phyloP scores from a whole-genome alignment of 176 grass and related monocot species.

The Tillandsia fasciculata region DNA sequence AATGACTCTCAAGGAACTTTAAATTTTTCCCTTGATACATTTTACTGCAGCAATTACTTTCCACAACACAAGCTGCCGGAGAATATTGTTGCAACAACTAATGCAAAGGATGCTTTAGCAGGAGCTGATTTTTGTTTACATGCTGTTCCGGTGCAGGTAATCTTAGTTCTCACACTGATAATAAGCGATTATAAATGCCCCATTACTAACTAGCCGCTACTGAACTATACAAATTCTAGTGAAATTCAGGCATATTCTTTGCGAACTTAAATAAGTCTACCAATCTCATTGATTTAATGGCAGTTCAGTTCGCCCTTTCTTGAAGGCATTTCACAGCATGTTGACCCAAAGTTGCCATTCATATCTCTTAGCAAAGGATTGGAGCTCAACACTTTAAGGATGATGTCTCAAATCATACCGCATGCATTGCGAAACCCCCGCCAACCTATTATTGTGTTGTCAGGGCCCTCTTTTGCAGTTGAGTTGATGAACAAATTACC shows the following conservation, averaged over 20 bases:
- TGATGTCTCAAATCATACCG: constrained; percentile 97
- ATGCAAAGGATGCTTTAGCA: constrained; percentile 58
- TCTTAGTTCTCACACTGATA: constrained; percentile 16
- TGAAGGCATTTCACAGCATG: constrained; percentile 57
- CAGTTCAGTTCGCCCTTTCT: constrained; percentile 98
- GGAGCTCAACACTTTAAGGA: constrained; percentile 77
- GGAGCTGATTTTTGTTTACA: constrained; percentile 93
- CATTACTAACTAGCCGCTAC: not conserved
- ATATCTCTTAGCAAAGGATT: constrained; percentile 94
- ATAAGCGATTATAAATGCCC: no score
- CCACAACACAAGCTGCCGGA: constrained; percentile 53
- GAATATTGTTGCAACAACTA: constrained; percentile 83
- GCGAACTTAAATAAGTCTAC: constrained; percentile 11
- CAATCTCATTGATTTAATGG: constrained; percentile 29
- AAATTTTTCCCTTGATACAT: not conserved
- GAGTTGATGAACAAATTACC: constrained; percentile 88
- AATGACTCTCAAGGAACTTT: not conserved
- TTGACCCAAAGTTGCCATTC: constrained; percentile 85
- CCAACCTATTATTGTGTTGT: constrained; percentile 69
- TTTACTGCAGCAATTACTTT: constrained; percentile 68
- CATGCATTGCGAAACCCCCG: constrained; percentile 46
- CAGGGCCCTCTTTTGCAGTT: constrained; percentile 85
- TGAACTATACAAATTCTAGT: not conserved
- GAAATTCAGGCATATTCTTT: not conserved
- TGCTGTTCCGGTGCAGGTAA: constrained; percentile 95